Evolutionary conservation across 768 basidiomycete genomes (phyloP).

Genomic region (Myochromella boudieri): DNA sequence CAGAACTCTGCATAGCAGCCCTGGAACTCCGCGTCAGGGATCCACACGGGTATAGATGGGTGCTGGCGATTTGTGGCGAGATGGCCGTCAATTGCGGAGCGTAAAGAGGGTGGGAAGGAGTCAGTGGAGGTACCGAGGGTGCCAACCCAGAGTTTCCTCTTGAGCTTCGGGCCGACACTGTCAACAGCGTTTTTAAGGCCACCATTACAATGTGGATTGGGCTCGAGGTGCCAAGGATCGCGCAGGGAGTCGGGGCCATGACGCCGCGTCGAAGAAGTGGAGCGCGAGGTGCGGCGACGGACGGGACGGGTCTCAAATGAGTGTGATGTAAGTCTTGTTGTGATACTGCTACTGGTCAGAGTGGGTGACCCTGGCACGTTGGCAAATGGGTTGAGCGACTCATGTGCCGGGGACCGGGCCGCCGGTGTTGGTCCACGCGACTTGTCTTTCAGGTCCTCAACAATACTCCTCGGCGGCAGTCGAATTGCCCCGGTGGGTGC

Average conservation of each 20-base stretch:
- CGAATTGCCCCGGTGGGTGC: too few species aligned
- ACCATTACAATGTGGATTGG: conserved; percentile 76
- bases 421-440: conserved; percentile 39
- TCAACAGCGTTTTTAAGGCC: conserved; percentile 82
- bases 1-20: conserved; percentile 86
- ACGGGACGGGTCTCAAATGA: conserved; percentile 25
- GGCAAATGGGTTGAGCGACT: conserved; percentile 58
- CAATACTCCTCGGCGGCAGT: conserved; percentile 60
- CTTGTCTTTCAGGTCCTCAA: conserved; percentile 76
- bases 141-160: conserved; percentile 60
- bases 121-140: conserved; percentile 76
- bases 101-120: conserved; percentile 52
- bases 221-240: conserved; percentile 45
- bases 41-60: conserved; percentile 64
- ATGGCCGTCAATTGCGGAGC: conserved; percentile 53
- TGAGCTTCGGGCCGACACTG: conserved; percentile 58
- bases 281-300: conserved; percentile 53
- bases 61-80: conserved; percentile 34
- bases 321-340: conserved; percentile 10
- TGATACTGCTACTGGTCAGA: conserved; percentile 4
- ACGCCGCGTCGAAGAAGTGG: conserved; percentile 38
- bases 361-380: conserved; percentile 36
- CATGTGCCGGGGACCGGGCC: conserved; percentile 37
- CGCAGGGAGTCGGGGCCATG: conserved; percentile 30
- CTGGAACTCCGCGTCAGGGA: conserved; percentile 76